Evolutionary conservation across 108 stramenopile genomes (phyloP), one percentile per base, ranked within the genome.

Genomic region (Cyclotella cryptica): DNA sequence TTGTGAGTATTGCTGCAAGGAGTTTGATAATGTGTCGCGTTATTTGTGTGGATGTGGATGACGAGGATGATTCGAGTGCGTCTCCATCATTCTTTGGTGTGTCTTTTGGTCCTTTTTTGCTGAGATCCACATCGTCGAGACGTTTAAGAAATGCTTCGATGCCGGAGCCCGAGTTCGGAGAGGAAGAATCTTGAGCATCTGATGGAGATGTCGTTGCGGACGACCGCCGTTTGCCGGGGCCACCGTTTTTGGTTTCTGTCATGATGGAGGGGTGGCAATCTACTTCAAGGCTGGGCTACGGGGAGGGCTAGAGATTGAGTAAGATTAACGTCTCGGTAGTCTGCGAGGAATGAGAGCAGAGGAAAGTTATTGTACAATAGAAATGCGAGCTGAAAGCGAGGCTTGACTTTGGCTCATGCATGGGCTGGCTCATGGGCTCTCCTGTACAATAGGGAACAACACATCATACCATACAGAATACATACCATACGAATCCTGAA

Each of bases 81-180:
- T 30, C 22, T 15, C n/a, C 35, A 6, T 35, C 46, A 43, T 47
- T 42, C 17, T 26, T 21, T 27, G 59, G 59, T 22, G 44, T 0
- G 40, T 54, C 24, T 24, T 30, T 55, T 28, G 29, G 29, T 22
- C 22, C 67, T 27, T 35, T 67, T 49, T 41, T 35, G 6, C 35
- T 67, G 28, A 74, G 65, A 68, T 79, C 74, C 21, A 79, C 52
- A 41, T 79, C 65, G 47, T 79, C 64, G 53, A 75, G 73, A 21
- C 66, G 78, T 28, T 79, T 72, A 3, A 77, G 68, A 30, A 77
- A 77, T 8, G 76, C 26, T 30, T 77, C 76, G 19, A 77, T 61
- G 13, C 75, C 75, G 52, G 27, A 27, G 27, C 57, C 57, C 3
- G 62, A 41, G 40, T 3, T 3, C 29, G 35, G 35, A 6, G 4